A percentile compares a stretch with the other conserved stretches of the same genome.
Conservation (phyloP, 1,139 yeast species). For the Nadsonia starkeyi-henricii region DNA sequence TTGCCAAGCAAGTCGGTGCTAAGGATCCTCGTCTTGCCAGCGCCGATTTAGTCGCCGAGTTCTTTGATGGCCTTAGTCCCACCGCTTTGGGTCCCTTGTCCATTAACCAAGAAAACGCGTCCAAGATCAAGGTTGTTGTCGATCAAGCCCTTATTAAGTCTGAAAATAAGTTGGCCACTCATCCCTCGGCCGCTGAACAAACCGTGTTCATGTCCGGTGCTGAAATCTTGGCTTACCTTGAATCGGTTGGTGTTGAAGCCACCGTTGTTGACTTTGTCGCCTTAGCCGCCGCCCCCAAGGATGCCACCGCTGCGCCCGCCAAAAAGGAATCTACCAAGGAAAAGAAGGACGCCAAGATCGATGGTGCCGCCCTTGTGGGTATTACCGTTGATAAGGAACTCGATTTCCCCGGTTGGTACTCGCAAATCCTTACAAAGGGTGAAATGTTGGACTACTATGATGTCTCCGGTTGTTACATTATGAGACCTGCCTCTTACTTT, state of each 20-base stretch:
- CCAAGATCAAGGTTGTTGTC: constrained; percentile 48
- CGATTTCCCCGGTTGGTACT: constrained; percentile 96
- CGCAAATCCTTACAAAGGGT: constrained; percentile 87
- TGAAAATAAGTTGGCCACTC: constrained; percentile 32
- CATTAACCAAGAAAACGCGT: constrained; percentile 14
- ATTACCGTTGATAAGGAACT: constrained; percentile 84
- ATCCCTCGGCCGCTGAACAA: constrained; percentile 46
- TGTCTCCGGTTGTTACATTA: constrained; percentile 95
- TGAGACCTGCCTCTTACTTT: constrained; percentile 89
- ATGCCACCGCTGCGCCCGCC: constrained; percentile 21
- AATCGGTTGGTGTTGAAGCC: constrained; percentile 46
- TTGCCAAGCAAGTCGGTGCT: constrained; percentile 55
- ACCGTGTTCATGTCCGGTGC: constrained; percentile 39
- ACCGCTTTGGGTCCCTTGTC: constrained; percentile 27
- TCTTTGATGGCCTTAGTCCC: constrained; percentile 47
- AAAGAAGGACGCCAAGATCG: constrained; percentile 30
- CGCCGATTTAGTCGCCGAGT: constrained; percentile 58
- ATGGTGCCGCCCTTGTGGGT: constrained; percentile 88
- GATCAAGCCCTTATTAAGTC: constrained; percentile 41
- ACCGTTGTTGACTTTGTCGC: constrained; percentile 52
- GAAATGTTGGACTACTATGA: constrained; percentile 98
- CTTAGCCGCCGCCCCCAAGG: constrained; percentile 21
- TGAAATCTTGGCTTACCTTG: constrained; percentile 38
- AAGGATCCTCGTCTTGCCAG: constrained; percentile 85
- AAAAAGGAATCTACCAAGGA: constrained; percentile 15